Conservation (phyloP, 208 protist species). For the Trypanosoma rangeli region DNA sequence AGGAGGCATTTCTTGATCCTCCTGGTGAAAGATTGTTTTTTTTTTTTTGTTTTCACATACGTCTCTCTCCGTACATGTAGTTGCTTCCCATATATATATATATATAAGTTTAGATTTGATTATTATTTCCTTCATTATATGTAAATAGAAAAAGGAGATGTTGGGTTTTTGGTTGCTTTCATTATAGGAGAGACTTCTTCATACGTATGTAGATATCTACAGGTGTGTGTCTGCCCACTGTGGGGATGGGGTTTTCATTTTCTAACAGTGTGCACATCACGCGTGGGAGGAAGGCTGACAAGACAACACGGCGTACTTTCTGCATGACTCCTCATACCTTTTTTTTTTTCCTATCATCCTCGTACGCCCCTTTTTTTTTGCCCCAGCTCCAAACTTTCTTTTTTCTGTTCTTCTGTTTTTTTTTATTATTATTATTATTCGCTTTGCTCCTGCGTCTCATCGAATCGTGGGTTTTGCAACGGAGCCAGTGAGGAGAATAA, state of each 20-base stretch:
- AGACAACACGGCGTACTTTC: too few species aligned
- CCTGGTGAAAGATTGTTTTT: neutral
- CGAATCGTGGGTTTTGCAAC: too few species aligned
- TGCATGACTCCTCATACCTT: too few species aligned
- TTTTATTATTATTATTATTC: slow-evolving; percentile 7
- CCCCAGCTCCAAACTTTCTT: too few species aligned
- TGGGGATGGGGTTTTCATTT: neutral
- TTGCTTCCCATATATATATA: neutral
- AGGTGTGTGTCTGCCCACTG: neutral
- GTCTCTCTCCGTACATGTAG: neutral
- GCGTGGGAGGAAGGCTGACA: too few species aligned
- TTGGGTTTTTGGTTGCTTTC: too few species aligned
- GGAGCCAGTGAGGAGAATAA: neutral
- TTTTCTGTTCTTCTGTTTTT: too few species aligned
- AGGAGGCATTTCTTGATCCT: slow-evolving; percentile 11
- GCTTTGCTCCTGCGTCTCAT: neutral
- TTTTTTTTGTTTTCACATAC: too few species aligned
- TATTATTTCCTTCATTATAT: neutral
- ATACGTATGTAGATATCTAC: neutral
- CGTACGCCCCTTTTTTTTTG: too few species aligned
- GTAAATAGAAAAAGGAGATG: neutral
- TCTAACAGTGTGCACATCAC: neutral
- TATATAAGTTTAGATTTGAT: too few species aligned
- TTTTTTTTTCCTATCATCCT: too few species aligned
- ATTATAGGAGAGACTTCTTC: too few species aligned